A percentile compares a stretch with the other conserved stretches of the same genome.
phyloP scores from a whole-genome alignment of 495 filamentous ascomycete species.

The Tirmania nivea region DNA sequence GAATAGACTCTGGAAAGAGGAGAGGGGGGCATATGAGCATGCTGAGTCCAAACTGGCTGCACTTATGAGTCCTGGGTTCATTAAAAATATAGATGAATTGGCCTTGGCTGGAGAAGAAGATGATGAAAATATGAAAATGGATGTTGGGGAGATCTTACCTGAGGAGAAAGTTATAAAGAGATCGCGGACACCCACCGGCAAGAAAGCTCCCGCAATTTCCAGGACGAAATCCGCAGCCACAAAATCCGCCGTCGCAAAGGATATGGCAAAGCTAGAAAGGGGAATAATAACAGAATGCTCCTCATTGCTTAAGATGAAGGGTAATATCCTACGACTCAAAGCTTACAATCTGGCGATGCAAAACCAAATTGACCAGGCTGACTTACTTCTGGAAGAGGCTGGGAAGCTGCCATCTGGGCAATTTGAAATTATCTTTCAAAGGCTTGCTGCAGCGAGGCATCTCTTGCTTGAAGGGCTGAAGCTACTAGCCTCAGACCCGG shows the following conservation, averaged over 20 bases:
- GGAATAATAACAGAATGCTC: conserved; percentile 28
- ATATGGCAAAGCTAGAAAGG: conserved; percentile 7
- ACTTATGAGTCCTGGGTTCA: background rate
- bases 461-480: conserved; percentile 38
- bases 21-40: conserved; percentile 19
- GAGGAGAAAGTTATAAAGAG: background rate
- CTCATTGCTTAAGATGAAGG: conserved; percentile 35
- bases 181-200: conserved; percentile 6
- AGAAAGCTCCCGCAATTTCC: background rate
- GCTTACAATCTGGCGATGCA: conserved; percentile 32
- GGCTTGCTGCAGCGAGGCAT: conserved; percentile 35
- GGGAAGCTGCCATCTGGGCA: conserved; percentile 23
- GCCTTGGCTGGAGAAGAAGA: conserved; percentile 27
- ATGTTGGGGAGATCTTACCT: conserved; percentile 19
- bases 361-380: conserved; percentile 34
- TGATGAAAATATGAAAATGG: conserved; percentile 21
- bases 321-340: conserved; percentile 41
- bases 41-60: conserved; percentile 11
- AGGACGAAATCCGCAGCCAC: conserved; percentile 1
- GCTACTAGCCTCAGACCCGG: conserved; percentile 53
- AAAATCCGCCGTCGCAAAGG: conserved; percentile 14
- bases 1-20: conserved; percentile 14
- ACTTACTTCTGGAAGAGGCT: conserved; percentile 29
- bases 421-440: conserved; percentile 26
- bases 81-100: conserved; percentile 8